phyloP scores from a whole-genome alignment of 2,329 filamentous ascomycete species.

The Lasiodiplodia sp. region DNA sequence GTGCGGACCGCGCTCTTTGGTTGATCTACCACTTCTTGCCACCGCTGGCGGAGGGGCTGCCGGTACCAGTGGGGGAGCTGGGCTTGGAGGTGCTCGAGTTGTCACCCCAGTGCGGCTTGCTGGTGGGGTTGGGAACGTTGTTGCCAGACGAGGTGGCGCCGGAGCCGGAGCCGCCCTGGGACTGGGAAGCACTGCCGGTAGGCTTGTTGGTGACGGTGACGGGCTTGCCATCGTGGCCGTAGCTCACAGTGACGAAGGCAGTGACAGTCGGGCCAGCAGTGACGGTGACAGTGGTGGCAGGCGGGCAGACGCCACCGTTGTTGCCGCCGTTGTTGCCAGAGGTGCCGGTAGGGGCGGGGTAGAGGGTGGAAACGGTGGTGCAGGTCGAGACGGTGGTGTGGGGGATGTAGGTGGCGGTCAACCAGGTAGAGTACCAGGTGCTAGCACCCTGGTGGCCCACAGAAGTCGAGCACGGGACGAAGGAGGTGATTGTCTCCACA shows the following conservation, averaged over 20 bases:
- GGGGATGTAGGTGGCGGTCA: conserved; percentile 45
- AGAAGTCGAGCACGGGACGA: conserved; percentile 47
- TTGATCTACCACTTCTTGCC: conserved; percentile 9
- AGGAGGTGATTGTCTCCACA: conserved; percentile 44
- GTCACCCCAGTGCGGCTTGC: conserved; percentile 12
- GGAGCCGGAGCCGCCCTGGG: neutral
- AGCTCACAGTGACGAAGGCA: neutral
- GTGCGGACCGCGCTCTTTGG: neutral
- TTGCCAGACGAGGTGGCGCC: neutral
- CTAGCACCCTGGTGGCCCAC: conserved; percentile 42
- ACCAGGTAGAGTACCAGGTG: conserved; percentile 49
- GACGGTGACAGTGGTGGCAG: conserved; percentile 21
- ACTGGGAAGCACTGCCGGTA: neutral
- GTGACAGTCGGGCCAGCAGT: conserved; percentile 1
- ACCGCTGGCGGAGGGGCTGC: conserved; percentile 13
- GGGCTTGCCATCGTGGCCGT: conserved; percentile 1
- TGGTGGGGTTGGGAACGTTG: conserved; percentile 3
- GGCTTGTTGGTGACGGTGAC: neutral
- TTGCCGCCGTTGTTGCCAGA: neutral
- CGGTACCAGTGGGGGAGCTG: neutral
- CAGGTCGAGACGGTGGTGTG: conserved; percentile 38
- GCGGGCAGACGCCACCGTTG: conserved; percentile 3
- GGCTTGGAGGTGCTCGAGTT: conserved; percentile 6
- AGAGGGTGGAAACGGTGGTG: conserved; percentile 19
- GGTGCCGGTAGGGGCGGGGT: conserved; percentile 14